Base-by-base conservation (phyloP, 2,329 filamentous ascomycete genomes). In the Clathrospora elynae region DNA sequence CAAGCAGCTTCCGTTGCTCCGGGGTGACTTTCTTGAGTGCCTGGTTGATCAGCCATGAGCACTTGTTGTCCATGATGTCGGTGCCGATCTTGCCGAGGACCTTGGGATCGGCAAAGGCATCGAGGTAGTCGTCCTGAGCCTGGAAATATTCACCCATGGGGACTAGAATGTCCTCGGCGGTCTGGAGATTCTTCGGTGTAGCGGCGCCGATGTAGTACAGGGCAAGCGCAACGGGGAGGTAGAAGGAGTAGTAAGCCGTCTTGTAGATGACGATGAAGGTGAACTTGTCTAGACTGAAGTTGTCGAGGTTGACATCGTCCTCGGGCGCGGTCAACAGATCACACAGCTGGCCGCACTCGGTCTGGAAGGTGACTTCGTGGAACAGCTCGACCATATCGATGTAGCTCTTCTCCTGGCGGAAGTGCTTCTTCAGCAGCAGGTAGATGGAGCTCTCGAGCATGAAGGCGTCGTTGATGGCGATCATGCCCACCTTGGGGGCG, bases 11-110 rank as follows among this genome's bases (percentile, higher is more conserved):
- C 67, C 90, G 85, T 80, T 99, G 93, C 71, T 92, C 90, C 1
- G 89, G 84, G 2, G 81, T 91, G 54, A 83, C 87, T 51, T 86
- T 81, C 70, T 84, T 80, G 46, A 99, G 79, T 32, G 93, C 93
- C 75, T 96, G 86, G 81, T 99, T 99, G 73, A 99, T 82, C 47
- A 99, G 78, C 93, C 93, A 99, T 28, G 89, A 95, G 81, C 93
- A 99, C 82, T 99, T 99, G 83, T 99, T 99, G 77, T 99, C 93
- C 80, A 91, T 86, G 73, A 99, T 99, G 67, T 99, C 93, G 48
- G 93, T 99, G 57, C 93, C 93, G 56, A 97, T 96, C 83, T 99
- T 99, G 73, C 93, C 93, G 70, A 99, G 93, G 66, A 90, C 83
- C 64, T 90, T 84, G 25, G 93, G 90, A 61, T 92, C 85, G 61